Evolutionary conservation across 176 grass and related monocot genomes (phyloP).

Genomic region (Zea luxurians): DNA sequence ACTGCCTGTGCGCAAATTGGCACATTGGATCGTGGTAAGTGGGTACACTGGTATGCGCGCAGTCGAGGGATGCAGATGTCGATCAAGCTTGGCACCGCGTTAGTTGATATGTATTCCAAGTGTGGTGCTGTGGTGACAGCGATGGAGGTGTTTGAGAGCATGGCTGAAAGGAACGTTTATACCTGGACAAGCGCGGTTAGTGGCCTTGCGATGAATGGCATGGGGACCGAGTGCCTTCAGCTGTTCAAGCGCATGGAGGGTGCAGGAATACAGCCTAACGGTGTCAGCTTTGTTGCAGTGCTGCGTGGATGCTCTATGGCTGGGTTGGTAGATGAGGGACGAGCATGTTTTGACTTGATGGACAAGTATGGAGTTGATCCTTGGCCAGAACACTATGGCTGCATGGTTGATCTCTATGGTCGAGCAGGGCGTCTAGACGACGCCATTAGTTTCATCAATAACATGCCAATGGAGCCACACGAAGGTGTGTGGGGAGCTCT

Average conservation of each 20-base stretch:
- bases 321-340: conserved; percentile 64
- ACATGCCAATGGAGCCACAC: conserved; percentile 68
- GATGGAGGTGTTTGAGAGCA: conserved; percentile 69
- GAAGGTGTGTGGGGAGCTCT: conserved; percentile 73
- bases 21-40: conserved; percentile 65
- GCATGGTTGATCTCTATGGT: conserved; percentile 79
- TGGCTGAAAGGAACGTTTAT: conserved; percentile 71
- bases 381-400: conserved; percentile 69
- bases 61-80: conserved; percentile 47
- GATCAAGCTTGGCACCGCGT: conserved; percentile 63
- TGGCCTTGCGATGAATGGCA: conserved; percentile 70
- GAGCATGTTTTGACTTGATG: conserved; percentile 59
- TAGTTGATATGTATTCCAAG: conserved; percentile 87
- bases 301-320: conserved; percentile 67
- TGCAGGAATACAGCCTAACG: conserved; percentile 48
- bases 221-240: conserved; percentile 58
- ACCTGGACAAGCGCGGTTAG: conserved; percentile 66
- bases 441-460: conserved; percentile 53
- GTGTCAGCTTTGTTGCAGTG: conserved; percentile 67
- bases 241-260: conserved; percentile 64
- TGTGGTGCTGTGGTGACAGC: conserved; percentile 46
- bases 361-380: conserved; percentile 49
- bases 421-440: conserved; percentile 67
- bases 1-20: conserved; percentile 61
- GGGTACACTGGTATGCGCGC: conserved; percentile 43